Conservation (phyloP, 495 filamentous ascomycete genomes). For the Staphylotrichum longicolle region DNA sequence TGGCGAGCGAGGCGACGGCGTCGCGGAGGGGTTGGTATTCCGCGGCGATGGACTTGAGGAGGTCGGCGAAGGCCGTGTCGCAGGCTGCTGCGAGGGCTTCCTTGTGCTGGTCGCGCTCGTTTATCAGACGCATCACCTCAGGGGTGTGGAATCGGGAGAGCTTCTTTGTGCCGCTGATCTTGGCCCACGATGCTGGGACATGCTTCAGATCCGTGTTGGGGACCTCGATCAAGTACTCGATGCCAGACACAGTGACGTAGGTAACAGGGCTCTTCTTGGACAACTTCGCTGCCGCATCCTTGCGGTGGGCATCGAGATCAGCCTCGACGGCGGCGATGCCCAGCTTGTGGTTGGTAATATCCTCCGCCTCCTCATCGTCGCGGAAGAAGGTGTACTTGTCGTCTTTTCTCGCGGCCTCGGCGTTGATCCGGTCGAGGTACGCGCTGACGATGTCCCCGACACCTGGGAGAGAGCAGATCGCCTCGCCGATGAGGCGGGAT, state of each 20-base stretch:
- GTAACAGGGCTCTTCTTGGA: slow-evolving; percentile 64
- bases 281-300: slow-evolving; percentile 65
- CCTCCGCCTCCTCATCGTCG: slow-evolving; percentile 79
- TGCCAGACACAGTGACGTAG: slow-evolving; percentile 79
- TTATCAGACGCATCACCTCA: slow-evolving; percentile 74
- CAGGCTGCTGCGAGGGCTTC: slow-evolving; percentile 90
- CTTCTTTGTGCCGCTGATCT: slow-evolving; percentile 92
- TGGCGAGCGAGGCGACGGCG: slow-evolving; percentile 78
- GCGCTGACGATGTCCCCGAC: slow-evolving; percentile 67
- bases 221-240: slow-evolving; percentile 94
- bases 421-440: slow-evolving; percentile 82
- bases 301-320: slow-evolving; percentile 74
- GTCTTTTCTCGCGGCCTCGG: slow-evolving; percentile 75
- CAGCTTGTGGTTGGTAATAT: slow-evolving; percentile 81
- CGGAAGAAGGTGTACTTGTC: slow-evolving; percentile 95
- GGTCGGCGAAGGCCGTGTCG: slow-evolving; percentile 71
- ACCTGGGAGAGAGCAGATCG: slow-evolving; percentile 71
- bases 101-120: slow-evolving; percentile 91
- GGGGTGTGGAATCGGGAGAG: slow-evolving; percentile 93
- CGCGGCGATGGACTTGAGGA: slow-evolving; percentile 69
- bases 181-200: slow-evolving; percentile 90
- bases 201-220: slow-evolving; percentile 74
- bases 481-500: slow-evolving; percentile 66
- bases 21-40: slow-evolving; percentile 89
- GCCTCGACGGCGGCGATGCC: slow-evolving; percentile 88